Evolutionary conservation across 345 rosid genomes (phyloP), one percentile per base, ranked within the genome.

Genomic region (Lepidium didymum): DNA sequence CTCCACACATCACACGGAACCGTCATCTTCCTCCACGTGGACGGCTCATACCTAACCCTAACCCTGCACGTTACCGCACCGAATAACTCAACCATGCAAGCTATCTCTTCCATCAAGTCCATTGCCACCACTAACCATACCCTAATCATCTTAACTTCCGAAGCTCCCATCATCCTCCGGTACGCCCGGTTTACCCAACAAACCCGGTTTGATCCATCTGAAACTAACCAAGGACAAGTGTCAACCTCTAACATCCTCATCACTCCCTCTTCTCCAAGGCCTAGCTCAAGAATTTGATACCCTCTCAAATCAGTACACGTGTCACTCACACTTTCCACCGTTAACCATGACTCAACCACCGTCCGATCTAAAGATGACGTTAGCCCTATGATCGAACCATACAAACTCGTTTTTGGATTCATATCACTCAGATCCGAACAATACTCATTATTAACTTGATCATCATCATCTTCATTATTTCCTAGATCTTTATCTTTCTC

Each of bases 1-100:
- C 81, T 74, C 89, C 91, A 84, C 14, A 84, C 89, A 56, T 90
- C 96, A 76, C 97, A 87, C 0, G 88, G 89, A 42, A 83, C 78
- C 67, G 78, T 68, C 77, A 62, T 72, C 10, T 74, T 75, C 77
- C 62, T 78, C 82, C 84, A 83, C 73, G 85, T 68, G 74, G 62
- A 56, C 54, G 33, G 11, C 27, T 62, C 60, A 15, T 79, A 73
- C 75, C 78, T 71, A 18, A 88, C 54, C 72, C 81, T 85, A 45
- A 82, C 96, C 77, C 77, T 81, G 52, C 96, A 88, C 49, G 90
- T 77, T 33, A 88, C 85, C 42, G 75, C 81, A 21, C 78, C 53
- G 44, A 64, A 74, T 57, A 71, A 33, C 38, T 58, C 53, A 44
- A 67, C 66, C 34, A 77, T 53, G 74, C 59, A 75, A 9, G 69